Evolutionary conservation across 1,139 yeast species (phyloP), one percentile per base, ranked within the genome.

Genomic region (Diutina pseudorugosa): DNA sequence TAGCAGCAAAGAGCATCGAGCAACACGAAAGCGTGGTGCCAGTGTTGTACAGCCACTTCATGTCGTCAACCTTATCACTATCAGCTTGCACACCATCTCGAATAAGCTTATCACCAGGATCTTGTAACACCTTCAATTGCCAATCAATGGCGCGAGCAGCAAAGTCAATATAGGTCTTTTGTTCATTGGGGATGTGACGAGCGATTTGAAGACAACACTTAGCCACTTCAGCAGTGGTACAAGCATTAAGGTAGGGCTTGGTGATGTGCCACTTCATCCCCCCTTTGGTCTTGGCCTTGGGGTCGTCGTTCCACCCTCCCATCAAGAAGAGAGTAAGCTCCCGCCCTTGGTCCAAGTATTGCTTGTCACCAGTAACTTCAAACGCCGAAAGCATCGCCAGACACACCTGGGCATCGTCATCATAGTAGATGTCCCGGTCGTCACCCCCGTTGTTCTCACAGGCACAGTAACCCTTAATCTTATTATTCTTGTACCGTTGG

Each of bases 371-470:
- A 1, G 89, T 82, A 23, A 81, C 88, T 60, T 83, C 89, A 61
- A 80, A 84, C 1, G 88, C 87, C 1, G 83, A 75, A 54, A 84
- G 68, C 60, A 82, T 72, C 11, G 85, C 85, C 59, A 83, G 74
- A 19, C 86, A 84, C 16, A 83, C 82, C 62, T 84, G 91, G 4
- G 90, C 91, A 61, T 83, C 85, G 61, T 84, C 91, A 62, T 84
- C 91, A 58, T 81, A 83, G 63, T 83, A 83, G 51, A 84, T 79
- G 62, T 84, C 90, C 51, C 69, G 69, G 63, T 82, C 84, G 51
- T 76, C 77, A 9, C 47, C 47, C 41, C 78, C 76, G 53, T 68
- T 68, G 62, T 78, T 72, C 60, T 77, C 81, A 3, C 83, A 82
- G 2, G 85, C 86, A 48, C 82, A 74, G 62, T 69, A 81, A 2